Base-by-base conservation (phyloP, 1,284 basidiomycete genomes). In the Ustilago shanxiensis region DNA sequence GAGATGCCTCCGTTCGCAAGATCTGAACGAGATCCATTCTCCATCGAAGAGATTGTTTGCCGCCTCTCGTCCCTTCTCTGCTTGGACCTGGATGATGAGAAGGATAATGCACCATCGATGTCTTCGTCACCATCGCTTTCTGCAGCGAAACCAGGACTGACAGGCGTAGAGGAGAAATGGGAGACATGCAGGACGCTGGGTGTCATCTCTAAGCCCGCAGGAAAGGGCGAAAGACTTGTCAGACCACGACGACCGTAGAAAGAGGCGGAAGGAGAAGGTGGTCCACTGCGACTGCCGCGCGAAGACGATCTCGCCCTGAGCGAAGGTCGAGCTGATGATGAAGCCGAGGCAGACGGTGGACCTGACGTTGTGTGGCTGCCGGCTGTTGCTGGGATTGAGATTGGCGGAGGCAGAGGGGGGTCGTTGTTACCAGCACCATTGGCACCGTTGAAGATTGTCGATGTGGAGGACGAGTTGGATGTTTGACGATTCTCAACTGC, bases 121-220 rank as follows among this genome's bases (percentile, higher is more conserved):
- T 76, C 65, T 18, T 76, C 68, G 31, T 71, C 73, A 3, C 68
- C 60, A 28, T 76, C 73, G 29, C 73, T 76, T 61, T 76, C 73
- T 18, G 73, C 65, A 26, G 73, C 59, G 24, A 76, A 58, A 0
- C 67, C 61, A 14, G 73, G 73, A 49, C 73, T 76, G 45, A 49
- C 58, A 13, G 73, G 68, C 0, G 59, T 66, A 13, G 73, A 66
- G 3, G 68, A 52, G 29, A 65, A 64, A 1, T 71, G 69, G 1
- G 68, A 18, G 16, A 59, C 60, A 24, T 71, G 64, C 18, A 37
- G 22, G 20, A 68, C 33, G 50, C 59, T 72, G 4, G 73, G 61
- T 7, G 73, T 76, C 73, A 76, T 76, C 47, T 66, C 73, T 8
- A 76, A 65, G 1, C 73, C 73, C 11, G 61, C 61, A 20, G 73